These are phyloP conservation scores for Aspergillus fructus DNA, from an alignment of 2,329 filamentous ascomycete species.

Conservation along the genomic window DNA sequence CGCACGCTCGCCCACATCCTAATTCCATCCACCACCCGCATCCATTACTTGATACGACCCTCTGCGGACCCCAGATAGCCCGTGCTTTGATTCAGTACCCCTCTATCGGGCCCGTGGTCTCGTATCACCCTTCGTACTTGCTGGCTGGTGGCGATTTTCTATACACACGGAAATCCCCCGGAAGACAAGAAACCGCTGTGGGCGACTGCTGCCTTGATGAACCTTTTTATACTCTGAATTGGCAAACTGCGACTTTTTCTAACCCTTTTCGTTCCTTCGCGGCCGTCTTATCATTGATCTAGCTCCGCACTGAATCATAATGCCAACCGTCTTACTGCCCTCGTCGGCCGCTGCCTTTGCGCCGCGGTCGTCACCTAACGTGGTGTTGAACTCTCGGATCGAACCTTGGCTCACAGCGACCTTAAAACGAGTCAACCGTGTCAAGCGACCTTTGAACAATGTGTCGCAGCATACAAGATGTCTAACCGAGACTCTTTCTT, in stretches of 20 bases:
- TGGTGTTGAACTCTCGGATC: slow-evolving; percentile 87
- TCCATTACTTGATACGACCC: not conserved
- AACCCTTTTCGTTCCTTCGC: slow-evolving; percentile 45
- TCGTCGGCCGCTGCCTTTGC: slow-evolving; percentile 96
- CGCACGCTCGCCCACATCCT: slow-evolving; percentile 37
- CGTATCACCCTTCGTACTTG: slow-evolving; percentile 9
- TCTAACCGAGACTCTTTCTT: slow-evolving; percentile 90
- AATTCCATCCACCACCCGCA: slow-evolving; percentile 21
- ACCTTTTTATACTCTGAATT: slow-evolving; percentile 35
- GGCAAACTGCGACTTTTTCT: slow-evolving; percentile 24
- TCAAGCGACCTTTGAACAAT: slow-evolving; percentile 96
- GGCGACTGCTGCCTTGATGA: slow-evolving; percentile 42
- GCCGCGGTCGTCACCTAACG: slow-evolving; percentile 87
- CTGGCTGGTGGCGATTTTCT: slow-evolving; percentile 8
- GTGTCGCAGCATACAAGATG: slow-evolving; percentile 94
- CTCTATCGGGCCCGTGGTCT: not conserved
- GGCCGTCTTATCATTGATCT: slow-evolving; percentile 44
- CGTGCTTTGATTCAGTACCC: slow-evolving; percentile 2
- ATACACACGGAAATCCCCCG: slow-evolving; percentile 1
- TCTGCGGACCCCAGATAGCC: not conserved
- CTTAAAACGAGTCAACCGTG: slow-evolving; percentile 91
- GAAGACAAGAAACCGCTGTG: slow-evolving; percentile 26
- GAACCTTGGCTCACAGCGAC: slow-evolving; percentile 97
- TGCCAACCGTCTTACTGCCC: slow-evolving; percentile 91
- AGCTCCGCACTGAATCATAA: slow-evolving; percentile 58